Percentiles rank a stretch among this genome's conserved stretches.
phyloP scores from a whole-genome alignment of 306 rosid genomes.

The Cyclanthera cordifolia region DNA sequence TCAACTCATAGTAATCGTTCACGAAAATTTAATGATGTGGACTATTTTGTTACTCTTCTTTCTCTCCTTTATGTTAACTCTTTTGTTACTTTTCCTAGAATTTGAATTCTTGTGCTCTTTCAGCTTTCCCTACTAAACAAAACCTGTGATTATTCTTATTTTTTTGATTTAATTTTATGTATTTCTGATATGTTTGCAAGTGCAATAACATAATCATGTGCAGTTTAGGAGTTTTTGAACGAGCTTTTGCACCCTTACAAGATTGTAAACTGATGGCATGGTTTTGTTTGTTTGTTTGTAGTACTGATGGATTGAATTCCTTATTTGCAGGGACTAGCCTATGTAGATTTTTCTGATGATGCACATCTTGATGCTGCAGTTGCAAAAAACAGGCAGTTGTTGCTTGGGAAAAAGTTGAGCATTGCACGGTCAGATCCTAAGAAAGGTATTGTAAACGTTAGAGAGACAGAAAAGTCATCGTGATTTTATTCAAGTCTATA shows the following conservation, averaged over 20 bases:
- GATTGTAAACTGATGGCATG: not conserved
- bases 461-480: no score
- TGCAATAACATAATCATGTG: not conserved
- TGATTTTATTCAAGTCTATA: no score
- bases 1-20: not conserved
- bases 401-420: constrained; percentile 69
- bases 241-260: not conserved
- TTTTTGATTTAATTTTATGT: not conserved
- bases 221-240: not conserved
- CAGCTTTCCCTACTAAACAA: not conserved
- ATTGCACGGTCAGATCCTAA: constrained; percentile 75
- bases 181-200: not conserved
- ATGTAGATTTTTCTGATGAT: constrained; percentile 71
- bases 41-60: not conserved
- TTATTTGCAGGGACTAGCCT: constrained; percentile 70
- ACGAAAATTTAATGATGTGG: not conserved
- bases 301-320: not conserved
- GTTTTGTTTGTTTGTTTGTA: not conserved
- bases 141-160: not conserved
- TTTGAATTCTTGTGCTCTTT: not conserved
- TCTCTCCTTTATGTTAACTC: not conserved
- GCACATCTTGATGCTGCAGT: constrained; percentile 70
- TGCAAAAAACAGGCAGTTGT: constrained; percentile 47
- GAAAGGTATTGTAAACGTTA: no score
- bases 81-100: not conserved